Base-by-base conservation (phyloP, 495 filamentous ascomycete genomes). In the Bathelium albidoporum region DNA sequence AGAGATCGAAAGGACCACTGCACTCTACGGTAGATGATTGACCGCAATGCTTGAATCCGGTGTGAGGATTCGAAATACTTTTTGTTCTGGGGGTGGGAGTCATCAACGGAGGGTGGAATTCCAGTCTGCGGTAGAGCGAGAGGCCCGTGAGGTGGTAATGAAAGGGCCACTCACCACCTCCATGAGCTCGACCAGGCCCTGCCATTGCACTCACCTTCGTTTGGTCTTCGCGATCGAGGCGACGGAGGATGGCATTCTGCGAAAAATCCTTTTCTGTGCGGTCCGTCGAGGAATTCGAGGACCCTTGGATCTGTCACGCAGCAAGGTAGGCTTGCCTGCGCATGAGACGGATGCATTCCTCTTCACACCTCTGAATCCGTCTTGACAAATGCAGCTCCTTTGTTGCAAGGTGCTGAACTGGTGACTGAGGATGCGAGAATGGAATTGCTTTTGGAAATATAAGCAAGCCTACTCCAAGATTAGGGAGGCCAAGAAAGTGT, bases 51-150 rank as follows among this genome's bases (percentile, higher is more conserved):
- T 29, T 29, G 12, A 20, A 29, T 20, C 5, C 24, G 49, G 49
- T 55, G 29, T 55, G 49, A 29, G 7, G 49, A 55, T 55, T n/a
- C 4, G 24, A 29, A 55, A 55, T 55, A 55, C 49, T 55, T 55
- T 55, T 55, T 55, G 20, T 39, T 39, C 34, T 55, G 49, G 29
- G 24, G 24, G 29, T 55, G 20, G 22, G 44, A 49, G 5, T 20
- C n/a, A 18, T 49, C 5, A 20, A 5, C 18, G n/a, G 44, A 49
- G n/a, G 44, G 14, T 49, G 44, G 44, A 20, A 20, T 11, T 28
- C 49, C 24, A 11, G 26, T 9, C 5, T 5, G 34, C 5, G 34
- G 5, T 39, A 14, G 34, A 39, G 5, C 5, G 5, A 39, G 16
- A n/a, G 20, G 49, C 12, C 2, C 12, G 29, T 10, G 16, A 10